Base-by-base conservation (phyloP, 2,329 filamentous ascomycete genomes). In the Botrytis hyacinthi region DNA sequence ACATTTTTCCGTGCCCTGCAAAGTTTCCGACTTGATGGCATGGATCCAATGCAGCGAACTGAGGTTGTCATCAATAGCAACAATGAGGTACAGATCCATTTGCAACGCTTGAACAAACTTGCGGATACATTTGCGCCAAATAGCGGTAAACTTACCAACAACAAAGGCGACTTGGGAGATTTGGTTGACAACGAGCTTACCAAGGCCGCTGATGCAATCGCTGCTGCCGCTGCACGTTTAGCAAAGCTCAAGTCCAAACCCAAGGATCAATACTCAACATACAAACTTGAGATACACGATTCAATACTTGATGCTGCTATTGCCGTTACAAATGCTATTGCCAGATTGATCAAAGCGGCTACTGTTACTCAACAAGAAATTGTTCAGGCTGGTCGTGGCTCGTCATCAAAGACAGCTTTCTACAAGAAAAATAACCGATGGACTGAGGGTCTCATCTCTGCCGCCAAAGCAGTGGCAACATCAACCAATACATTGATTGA, bases 371-470 rank as follows among this genome's bases (percentile, higher is more conserved):
- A 99, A 82, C 91, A 97, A 82, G 96, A 99, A 84, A 99, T 99
- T 80, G 96, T 99, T 61, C 91, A 94, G 77, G 94, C 97, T 76
- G 96, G 96, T 12, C 91, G 93, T 32, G 96, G 96, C 51, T 92
- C 91, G 40, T 93, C 93, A 70, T 97, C 94, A 62, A 89, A 91
- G 73, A 97, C 95, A 2, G 94, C 95, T 37, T 99, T 99, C 83
- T 99, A 99, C 90, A 98, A 98, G 88, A 98, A 98, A 87, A 98
- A 99, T 88, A 99, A 98, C 84, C 90, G 96, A 70, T 99, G 96
- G 96, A 99, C 96, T 0, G 96, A 99, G 81, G 96, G 96, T 66
- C 90, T 99, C 75, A 98, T 99, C 81, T 97, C 94, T 54, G 96
- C 96, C 0, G 95, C 96, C 76, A 99, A 99, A 85, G 96, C 96